These are phyloP conservation scores for Microbotryum lychnidis-dioicae DNA, from an alignment of 1,284 basidiomycete genomes.

Conservation along the genomic window DNA sequence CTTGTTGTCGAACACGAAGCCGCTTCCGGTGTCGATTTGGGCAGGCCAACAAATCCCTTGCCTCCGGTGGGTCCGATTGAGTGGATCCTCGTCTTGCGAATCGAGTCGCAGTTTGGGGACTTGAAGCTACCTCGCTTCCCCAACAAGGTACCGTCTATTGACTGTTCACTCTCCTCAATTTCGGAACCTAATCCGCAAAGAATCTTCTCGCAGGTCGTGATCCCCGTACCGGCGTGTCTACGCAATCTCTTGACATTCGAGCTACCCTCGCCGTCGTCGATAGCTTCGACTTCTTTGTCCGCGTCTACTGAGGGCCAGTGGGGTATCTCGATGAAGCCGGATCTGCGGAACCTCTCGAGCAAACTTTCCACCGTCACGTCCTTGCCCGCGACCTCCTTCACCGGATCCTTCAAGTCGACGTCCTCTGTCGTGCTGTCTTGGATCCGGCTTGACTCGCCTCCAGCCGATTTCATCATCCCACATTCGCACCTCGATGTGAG, in stretches of 20 bases:
- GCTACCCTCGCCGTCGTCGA: slow-evolving; percentile 1
- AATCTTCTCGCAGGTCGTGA: slow-evolving; percentile 4
- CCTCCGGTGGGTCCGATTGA: background rate
- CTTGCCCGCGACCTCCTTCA: slow-evolving; percentile 2
- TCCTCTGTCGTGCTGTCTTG: slow-evolving; percentile 8
- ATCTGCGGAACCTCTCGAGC: slow-evolving; percentile 4
- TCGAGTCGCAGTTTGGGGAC: slow-evolving; percentile 4
- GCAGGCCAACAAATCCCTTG: background rate
- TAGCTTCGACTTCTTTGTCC: background rate
- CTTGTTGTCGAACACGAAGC: background rate
- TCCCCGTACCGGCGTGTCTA: slow-evolving; percentile 18
- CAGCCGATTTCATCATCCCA: background rate
- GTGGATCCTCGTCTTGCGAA: slow-evolving; percentile 9
- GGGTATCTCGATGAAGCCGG: slow-evolving; percentile 21
- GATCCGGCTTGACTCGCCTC: background rate
- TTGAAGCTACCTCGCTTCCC: slow-evolving; percentile 15
- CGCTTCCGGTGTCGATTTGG: background rate
- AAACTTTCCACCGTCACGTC: background rate
- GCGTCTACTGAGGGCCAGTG: background rate
- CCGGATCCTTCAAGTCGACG: slow-evolving; percentile 16
- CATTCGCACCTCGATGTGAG: background rate
- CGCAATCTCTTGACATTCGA: slow-evolving; percentile 13
- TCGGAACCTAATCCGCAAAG: background rate
- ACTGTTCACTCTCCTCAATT: background rate
- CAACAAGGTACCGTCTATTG: slow-evolving; percentile 7